Conservation (phyloP, 2,329 filamentous ascomycete genomes). For the Ascochyta viciae-villosae region DNA sequence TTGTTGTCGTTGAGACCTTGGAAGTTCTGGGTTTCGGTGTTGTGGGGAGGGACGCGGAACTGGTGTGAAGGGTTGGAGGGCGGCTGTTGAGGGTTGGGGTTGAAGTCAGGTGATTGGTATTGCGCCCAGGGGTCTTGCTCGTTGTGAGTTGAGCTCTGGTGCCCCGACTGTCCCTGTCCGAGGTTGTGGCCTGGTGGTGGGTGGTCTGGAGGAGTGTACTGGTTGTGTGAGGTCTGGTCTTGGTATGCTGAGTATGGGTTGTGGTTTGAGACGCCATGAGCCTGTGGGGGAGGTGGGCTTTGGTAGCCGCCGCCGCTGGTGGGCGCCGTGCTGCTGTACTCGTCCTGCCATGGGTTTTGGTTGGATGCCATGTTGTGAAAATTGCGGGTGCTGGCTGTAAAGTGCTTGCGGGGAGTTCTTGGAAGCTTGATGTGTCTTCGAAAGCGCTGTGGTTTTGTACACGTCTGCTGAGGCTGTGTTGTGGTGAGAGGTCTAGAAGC, state of each 20-base stretch:
- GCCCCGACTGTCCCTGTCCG: background rate
- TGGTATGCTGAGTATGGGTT: constrained; percentile 34
- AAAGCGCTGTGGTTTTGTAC: constrained; percentile 11
- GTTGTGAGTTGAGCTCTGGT: constrained; percentile 1
- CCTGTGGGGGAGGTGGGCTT: constrained; percentile 16
- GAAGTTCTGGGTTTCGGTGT: constrained; percentile 17
- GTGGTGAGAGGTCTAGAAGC: constrained; percentile 9
- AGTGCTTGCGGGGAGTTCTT: background rate
- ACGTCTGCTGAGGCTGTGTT: constrained; percentile 23
- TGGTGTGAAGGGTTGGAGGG: constrained; percentile 12
- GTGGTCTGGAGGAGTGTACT: constrained; percentile 9
- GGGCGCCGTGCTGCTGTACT: constrained; percentile 20
- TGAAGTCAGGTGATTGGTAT: constrained; percentile 19
- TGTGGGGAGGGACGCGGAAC: constrained; percentile 13
- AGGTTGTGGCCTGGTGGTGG: constrained; percentile 13
- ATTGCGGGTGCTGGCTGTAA: background rate
- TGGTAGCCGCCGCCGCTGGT: constrained; percentile 21
- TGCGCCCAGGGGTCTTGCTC: constrained; percentile 15
- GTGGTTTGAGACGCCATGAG: constrained; percentile 21
- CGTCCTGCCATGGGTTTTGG: constrained; percentile 33
- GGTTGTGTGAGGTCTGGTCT: constrained; percentile 17
- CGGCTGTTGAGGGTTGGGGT: constrained; percentile 10
- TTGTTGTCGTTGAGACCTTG: constrained; percentile 19
- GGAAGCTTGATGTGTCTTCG: background rate
- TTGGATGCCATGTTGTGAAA: constrained; percentile 26